Evolutionary conservation across 176 grass and related monocot species (phyloP).

Genomic region (Cymbopogon citratus): DNA sequence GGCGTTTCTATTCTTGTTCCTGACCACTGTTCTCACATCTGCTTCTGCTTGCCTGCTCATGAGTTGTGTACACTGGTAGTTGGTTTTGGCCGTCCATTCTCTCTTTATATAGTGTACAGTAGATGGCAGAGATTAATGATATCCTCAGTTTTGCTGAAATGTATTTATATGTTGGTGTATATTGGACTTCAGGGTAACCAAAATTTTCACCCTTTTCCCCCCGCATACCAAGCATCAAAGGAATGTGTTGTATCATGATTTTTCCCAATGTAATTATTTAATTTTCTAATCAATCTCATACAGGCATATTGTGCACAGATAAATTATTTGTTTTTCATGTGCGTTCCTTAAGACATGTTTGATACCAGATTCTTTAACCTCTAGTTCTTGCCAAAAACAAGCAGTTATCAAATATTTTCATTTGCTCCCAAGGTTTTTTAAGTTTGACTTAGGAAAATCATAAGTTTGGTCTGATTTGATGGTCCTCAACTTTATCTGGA

Average conservation of each 20-base stretch:
- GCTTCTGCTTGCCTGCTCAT: conserved; percentile 19
- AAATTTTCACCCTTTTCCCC: conserved; percentile 25
- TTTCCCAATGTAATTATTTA: conserved; percentile 41
- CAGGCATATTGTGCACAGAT: not conserved
- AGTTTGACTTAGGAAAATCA: not conserved
- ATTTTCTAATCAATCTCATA: not conserved
- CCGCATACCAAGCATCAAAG: conserved; percentile 1
- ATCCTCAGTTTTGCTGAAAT: conserved; percentile 59
- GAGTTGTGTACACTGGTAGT: conserved; percentile 39
- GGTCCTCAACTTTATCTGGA: not conserved
- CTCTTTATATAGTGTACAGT: conserved; percentile 72
- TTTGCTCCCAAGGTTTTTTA: not conserved
- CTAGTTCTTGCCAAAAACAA: not conserved
- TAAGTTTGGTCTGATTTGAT: not conserved
- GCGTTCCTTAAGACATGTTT: not conserved
- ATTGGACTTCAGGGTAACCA: conserved; percentile 35
- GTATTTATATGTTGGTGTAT: conserved; percentile 52
- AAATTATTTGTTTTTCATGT: not conserved
- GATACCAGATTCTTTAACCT: not conserved
- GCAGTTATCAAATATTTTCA: not conserved
- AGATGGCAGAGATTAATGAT: conserved; percentile 37
- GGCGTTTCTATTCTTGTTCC: conserved; percentile 25
- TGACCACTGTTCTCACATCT: conserved; percentile 15
- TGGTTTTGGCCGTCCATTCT: conserved; percentile 59
- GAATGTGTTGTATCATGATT: conserved; percentile 12